Conservation (phyloP, 768 basidiomycete genomes). For the Macrolepiota dolichaula region DNA sequence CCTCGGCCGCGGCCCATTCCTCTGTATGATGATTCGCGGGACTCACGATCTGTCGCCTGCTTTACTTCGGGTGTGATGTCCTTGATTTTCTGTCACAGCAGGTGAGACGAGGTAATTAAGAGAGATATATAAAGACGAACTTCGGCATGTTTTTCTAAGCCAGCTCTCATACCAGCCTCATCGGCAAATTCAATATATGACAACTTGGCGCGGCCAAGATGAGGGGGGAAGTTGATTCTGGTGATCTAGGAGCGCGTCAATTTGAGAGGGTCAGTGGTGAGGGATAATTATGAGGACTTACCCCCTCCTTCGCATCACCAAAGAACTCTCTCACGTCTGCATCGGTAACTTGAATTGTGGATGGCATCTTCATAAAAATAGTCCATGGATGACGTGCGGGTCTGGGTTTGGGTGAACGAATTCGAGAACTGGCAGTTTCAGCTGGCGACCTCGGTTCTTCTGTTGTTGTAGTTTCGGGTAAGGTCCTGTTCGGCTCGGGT, state of each 20-base stretch:
- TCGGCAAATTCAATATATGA: slow-evolving; percentile 91
- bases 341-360: slow-evolving; percentile 48
- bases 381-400: slow-evolving; percentile 78
- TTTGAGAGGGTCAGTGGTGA: slow-evolving; percentile 4
- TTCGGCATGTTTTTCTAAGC: slow-evolving; percentile 69
- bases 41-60: slow-evolving; percentile 61
- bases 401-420: slow-evolving; percentile 69
- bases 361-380: slow-evolving; percentile 70
- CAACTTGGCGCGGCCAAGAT: slow-evolving; percentile 51
- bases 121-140: slow-evolving; percentile 36
- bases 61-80: slow-evolving; percentile 65
- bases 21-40: slow-evolving; percentile 31
- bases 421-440: slow-evolving; percentile 52
- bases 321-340: slow-evolving; percentile 74
- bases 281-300: slow-evolving; percentile 30
- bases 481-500: slow-evolving; percentile 1
- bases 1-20: slow-evolving; percentile 31
- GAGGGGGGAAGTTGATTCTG: slow-evolving; percentile 57
- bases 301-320: slow-evolving; percentile 63
- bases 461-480: slow-evolving; percentile 21
- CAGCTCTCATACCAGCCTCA: slow-evolving; percentile 81
- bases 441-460: slow-evolving; percentile 52
- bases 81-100: slow-evolving; percentile 56
- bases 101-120: slow-evolving; percentile 9
- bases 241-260: slow-evolving; percentile 50